A percentile compares a stretch with the other conserved stretches of the same genome.
Evolutionary conservation across 2,329 filamentous ascomycete genomes (phyloP).

Genomic region (Paracorniculantispora psalliotae): DNA sequence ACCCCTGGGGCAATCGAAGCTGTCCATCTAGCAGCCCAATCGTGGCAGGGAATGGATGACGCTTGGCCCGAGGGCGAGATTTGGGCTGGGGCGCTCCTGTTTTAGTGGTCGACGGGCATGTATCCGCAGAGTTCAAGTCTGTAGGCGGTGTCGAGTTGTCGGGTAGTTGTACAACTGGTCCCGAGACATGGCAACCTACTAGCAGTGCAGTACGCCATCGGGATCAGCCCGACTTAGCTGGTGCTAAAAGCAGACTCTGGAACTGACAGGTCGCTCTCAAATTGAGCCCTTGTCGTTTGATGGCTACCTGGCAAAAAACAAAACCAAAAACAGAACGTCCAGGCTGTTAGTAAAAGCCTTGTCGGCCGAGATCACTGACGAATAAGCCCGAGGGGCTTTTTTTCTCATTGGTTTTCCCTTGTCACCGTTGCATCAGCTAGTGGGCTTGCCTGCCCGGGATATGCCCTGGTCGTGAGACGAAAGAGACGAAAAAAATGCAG

Average conservation of each 20-base stretch:
- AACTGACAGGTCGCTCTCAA: too few relatives aligned
- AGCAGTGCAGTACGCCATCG: background rate
- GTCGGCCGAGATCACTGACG: background rate
- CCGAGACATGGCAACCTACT: background rate
- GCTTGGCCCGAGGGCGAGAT: background rate
- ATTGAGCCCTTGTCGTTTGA: too few relatives aligned
- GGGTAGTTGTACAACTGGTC: background rate
- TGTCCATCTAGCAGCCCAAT: background rate
- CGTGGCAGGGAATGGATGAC: background rate
- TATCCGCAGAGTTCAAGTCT: background rate
- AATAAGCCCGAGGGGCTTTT: background rate
- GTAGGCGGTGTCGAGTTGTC: background rate
- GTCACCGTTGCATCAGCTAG: background rate
- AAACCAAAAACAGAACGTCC: background rate
- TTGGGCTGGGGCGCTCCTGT: background rate
- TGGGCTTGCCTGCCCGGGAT: background rate
- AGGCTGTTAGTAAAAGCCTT: background rate
- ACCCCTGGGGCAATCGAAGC: conserved; percentile 7
- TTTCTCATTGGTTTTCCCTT: background rate
- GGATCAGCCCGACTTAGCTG: background rate
- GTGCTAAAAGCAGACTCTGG: background rate
- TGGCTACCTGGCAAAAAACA: too few relatives aligned
- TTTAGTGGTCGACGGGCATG: background rate
- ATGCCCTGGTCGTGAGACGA: background rate
- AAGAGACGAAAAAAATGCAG: background rate